Evolutionary conservation across 805 yeast genomes (phyloP), one percentile per base, ranked within the genome.

Genomic region (Pichia exigua): DNA sequence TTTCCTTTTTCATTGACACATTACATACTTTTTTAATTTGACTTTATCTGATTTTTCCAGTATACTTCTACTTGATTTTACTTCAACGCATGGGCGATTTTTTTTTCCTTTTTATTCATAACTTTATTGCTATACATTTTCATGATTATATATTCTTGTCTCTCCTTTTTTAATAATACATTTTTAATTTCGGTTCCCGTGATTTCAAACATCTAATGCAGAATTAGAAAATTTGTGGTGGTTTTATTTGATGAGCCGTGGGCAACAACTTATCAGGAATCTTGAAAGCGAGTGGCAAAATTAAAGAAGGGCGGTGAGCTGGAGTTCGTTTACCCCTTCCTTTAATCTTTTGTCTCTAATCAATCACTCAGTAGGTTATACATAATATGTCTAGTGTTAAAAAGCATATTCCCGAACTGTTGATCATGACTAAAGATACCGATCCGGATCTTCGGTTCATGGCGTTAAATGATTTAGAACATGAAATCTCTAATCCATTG

Each of bases 401-500:
- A 46, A 62, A 61, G 48, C 60, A 62, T 24, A 54, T 66, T 11
- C 54, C 57, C 21, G 65, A 61, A 44, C 55, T 68, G 24, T 61
- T 69, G 51, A 76, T 74, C 41, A 73, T 74, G 57, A 78, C 82
- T 15, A 71, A 71, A 42, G 87, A 83, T 57, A 83, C 82, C 3
- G 96, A 88, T 59, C 85, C 94, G 4, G 96, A 88, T 62, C 70
- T 85, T 57, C 72, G 96, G 63, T 88, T 82, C 68, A 88, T 88
- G 96, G 95, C 91, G 2, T 70, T 88, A 50, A 85, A 78, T 58
- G 96, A 88, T 61, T 73, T 87, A 59, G 79, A 76, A 58, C 77
- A 77, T 61, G 67, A 63, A 47, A 52, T 66, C 55, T 50, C 53
- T 54, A 52, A 59, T 63, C 52, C 65, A 71, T 53, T 67, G 58